A percentile compares a stretch with the other conserved stretches of the same genome.
Evolutionary conservation across 495 filamentous ascomycete species (phyloP).

Genomic region (Penicillium cinerascens): DNA sequence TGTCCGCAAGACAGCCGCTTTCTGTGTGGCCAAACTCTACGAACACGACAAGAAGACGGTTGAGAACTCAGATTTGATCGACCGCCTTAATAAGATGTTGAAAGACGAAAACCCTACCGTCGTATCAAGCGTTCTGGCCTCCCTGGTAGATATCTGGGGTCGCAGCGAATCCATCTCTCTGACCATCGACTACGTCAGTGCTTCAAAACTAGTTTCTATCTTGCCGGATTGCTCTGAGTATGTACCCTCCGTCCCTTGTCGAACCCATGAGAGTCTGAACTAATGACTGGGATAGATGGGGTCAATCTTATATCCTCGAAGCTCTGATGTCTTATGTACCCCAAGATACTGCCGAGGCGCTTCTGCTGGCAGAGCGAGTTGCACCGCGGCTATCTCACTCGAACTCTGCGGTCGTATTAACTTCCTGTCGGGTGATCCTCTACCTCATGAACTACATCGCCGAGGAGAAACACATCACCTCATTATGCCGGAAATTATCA

Average conservation of each 20-base stretch:
- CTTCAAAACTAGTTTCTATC: slow-evolving; percentile 96
- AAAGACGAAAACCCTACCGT: slow-evolving; percentile 97
- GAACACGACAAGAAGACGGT: slow-evolving; percentile 92
- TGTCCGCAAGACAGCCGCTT: slow-evolving; percentile 95
- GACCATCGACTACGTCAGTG: slow-evolving; percentile 95
- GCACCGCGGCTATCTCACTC: slow-evolving; percentile 90
- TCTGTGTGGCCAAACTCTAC: slow-evolving; percentile 96
- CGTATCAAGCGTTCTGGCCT: slow-evolving; percentile 87
- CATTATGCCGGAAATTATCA: slow-evolving; percentile 87
- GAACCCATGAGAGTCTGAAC: neutral
- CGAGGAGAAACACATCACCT: slow-evolving; percentile 85
- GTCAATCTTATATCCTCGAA: slow-evolving; percentile 97
- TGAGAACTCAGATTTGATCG: slow-evolving; percentile 87
- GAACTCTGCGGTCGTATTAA: slow-evolving; percentile 94
- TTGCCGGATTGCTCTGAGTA: slow-evolving; percentile 96
- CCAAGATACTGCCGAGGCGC: slow-evolving; percentile 81
- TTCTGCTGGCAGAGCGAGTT: slow-evolving; percentile 88
- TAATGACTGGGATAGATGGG: slow-evolving; percentile 69
- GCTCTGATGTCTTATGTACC: slow-evolving; percentile 98
- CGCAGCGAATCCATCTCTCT: slow-evolving; percentile 95
- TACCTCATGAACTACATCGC: slow-evolving; percentile 99
- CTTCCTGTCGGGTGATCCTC: slow-evolving; percentile 90
- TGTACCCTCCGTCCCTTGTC: slow-evolving; percentile 25
- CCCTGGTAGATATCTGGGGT: slow-evolving; percentile 98
- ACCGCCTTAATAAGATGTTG: slow-evolving; percentile 83